Conservation (phyloP, 768 basidiomycete genomes). For the Lactarius vividus region DNA sequence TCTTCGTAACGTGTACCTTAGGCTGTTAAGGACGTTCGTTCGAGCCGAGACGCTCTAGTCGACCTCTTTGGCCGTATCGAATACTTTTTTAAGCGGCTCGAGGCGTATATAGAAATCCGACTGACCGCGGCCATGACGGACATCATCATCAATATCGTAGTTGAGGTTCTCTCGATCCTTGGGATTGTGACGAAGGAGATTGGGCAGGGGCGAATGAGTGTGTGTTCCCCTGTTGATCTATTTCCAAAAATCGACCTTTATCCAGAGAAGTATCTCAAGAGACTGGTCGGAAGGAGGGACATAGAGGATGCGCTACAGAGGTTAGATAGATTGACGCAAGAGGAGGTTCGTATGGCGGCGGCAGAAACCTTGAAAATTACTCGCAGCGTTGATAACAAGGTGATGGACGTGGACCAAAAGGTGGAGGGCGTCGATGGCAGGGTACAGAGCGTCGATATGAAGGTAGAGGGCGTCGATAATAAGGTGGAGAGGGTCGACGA, state of each 20-base stretch:
- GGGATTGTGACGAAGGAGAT: background rate
- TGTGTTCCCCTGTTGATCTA: background rate
- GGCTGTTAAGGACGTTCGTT: background rate
- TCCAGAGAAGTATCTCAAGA: background rate
- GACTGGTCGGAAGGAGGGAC: background rate
- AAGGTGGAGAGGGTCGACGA: background rate
- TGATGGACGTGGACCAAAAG: background rate
- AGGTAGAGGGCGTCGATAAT: too few relatives aligned
- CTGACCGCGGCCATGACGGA: background rate
- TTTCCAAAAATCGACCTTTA: background rate
- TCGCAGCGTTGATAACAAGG: background rate
- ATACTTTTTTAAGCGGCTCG: background rate
- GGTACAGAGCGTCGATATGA: too few relatives aligned
- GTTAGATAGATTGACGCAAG: background rate
- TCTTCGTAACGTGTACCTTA: background rate
- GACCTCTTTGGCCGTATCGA: background rate
- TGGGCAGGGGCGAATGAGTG: too few relatives aligned
- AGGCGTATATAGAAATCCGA: background rate
- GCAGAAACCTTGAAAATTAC: background rate
- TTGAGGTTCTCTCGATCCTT: background rate
- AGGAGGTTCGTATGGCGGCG: background rate
- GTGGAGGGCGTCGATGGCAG: too few relatives aligned
- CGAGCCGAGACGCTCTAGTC: background rate
- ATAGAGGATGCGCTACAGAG: too few relatives aligned
- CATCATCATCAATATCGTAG: background rate